Conservation (phyloP, 2,329 filamentous ascomycete species). For the Daldinia sp. region DNA sequence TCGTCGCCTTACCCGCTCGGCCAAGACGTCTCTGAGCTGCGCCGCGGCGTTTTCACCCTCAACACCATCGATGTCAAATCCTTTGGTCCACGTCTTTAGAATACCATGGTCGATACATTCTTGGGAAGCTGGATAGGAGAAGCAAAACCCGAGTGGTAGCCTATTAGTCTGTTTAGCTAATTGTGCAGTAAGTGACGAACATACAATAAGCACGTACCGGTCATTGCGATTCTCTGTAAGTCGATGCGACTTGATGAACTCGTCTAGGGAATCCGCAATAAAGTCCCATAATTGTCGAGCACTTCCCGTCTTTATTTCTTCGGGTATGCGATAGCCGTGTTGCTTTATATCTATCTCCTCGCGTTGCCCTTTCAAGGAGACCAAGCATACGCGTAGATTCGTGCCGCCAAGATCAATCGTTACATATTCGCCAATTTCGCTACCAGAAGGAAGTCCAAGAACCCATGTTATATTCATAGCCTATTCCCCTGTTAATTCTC, state of each 20-base stretch:
- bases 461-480: constrained; percentile 99
- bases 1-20: constrained; percentile 66
- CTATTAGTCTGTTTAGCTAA: constrained; percentile 63
- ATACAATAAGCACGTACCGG: background rate
- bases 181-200: constrained; percentile 59
- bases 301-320: constrained; percentile 86
- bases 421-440: constrained; percentile 87
- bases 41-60: constrained; percentile 92
- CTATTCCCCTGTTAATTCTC: constrained; percentile 57
- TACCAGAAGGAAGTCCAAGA: constrained; percentile 85
- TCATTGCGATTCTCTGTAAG: constrained; percentile 19
- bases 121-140: constrained; percentile 95
- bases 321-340: constrained; percentile 93
- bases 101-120: constrained; percentile 93
- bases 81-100: constrained; percentile 60
- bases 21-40: constrained; percentile 83
- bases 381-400: constrained; percentile 92
- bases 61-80: constrained; percentile 92
- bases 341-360: constrained; percentile 94
- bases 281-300: constrained; percentile 93
- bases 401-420: constrained; percentile 96
- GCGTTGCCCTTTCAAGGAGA: constrained; percentile 85
- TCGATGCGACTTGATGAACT: constrained; percentile 89
- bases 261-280: constrained; percentile 89
- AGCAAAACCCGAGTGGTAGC: constrained; percentile 90